phyloP scores from a whole-genome alignment of 129 eudicot genomes.

The Flaveria brownii region DNA sequence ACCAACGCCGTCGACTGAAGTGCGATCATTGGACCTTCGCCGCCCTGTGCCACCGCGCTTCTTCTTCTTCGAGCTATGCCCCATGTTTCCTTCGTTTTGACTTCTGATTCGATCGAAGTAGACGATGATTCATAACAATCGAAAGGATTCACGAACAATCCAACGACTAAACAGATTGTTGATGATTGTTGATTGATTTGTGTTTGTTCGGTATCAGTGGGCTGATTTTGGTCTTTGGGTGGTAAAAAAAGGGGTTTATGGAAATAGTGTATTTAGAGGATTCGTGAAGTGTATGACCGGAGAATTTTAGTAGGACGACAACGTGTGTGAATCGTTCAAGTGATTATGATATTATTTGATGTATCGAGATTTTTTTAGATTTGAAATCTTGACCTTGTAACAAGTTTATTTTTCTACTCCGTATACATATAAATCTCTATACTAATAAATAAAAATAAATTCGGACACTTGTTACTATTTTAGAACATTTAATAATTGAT shows the following conservation, averaged over 20 bases:
- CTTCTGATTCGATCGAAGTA: constrained; percentile 9
- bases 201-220: background rate
- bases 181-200: constrained; percentile 17
- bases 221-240: background rate
- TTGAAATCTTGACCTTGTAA: too few relatives aligned
- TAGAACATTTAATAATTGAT: too few relatives aligned
- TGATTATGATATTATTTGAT: too few relatives aligned
- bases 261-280: background rate
- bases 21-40: constrained; percentile 70
- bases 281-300: background rate
- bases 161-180: constrained; percentile 5
- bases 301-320: background rate
- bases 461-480: too few relatives aligned
- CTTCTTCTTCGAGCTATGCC: constrained; percentile 80
- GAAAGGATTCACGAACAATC: background rate
- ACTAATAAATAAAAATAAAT: too few relatives aligned
- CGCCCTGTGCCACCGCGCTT: constrained; percentile 63
- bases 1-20: constrained; percentile 42
- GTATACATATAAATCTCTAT: too few relatives aligned
- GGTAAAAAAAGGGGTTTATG: constrained; percentile 20
- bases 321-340: background rate
- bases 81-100: constrained; percentile 38
- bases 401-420: too few relatives aligned
- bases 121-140: constrained; percentile 27
- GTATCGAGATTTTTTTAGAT: too few relatives aligned